Conservation (phyloP, 1,284 basidiomycete genomes). For the Cystobasidium pallidum region DNA sequence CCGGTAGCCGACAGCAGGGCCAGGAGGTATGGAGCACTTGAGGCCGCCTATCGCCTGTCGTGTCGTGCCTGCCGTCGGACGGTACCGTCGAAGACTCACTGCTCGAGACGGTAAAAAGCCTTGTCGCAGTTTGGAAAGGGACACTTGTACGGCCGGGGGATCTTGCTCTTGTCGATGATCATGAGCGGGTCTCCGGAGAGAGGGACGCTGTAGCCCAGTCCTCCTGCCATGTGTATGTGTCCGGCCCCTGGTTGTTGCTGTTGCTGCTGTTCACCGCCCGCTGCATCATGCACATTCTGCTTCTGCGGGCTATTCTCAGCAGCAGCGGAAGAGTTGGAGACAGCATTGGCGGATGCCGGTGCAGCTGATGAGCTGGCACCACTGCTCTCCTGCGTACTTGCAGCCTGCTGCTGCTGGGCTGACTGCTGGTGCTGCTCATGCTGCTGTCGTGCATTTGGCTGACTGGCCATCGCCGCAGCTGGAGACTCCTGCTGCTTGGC, state of each 20-base stretch:
- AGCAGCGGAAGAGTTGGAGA: background rate
- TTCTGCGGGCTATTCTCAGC: background rate
- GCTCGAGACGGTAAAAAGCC: conserved; percentile 87
- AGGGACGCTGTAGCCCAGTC: background rate
- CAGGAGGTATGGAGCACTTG: too few relatives aligned
- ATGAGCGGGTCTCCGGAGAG: conserved; percentile 27
- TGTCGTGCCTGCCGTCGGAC: background rate
- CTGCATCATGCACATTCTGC: background rate
- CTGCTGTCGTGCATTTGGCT: background rate
- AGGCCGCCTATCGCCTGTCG: background rate
- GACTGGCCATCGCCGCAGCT: background rate
- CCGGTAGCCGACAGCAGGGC: too few relatives aligned
- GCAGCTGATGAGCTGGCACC: background rate
- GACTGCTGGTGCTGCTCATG: background rate
- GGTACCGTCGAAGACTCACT: conserved; percentile 67
- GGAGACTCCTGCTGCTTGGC: conserved; percentile 10
- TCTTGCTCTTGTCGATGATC: conserved; percentile 39
- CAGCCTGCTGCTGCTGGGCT: background rate
- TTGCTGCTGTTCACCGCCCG: background rate
- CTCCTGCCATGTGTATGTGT: background rate
- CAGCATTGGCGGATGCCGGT: background rate
- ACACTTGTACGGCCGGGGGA: conserved; percentile 83
- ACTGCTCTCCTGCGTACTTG: background rate
- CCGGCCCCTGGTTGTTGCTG: background rate
- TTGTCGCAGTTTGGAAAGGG: conserved; percentile 75